Percentiles rank a stretch among this genome's conserved stretches.
Conservation (phyloP, 1,284 basidiomycete species). For the Ustilago shanxiensis region DNA sequence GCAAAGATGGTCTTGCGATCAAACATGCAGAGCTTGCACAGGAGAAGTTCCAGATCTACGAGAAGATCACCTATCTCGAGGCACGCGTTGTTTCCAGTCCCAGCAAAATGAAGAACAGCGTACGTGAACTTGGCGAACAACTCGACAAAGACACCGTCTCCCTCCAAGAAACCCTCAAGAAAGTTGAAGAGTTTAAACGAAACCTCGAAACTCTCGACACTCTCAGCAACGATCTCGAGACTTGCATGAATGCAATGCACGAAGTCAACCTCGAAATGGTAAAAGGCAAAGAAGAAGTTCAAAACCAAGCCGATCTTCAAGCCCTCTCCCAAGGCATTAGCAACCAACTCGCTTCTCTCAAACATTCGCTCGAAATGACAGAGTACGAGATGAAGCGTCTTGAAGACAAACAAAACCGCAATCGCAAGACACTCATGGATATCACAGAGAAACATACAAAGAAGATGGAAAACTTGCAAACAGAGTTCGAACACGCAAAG, state of each 20-base stretch:
- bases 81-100: conserved; percentile 56
- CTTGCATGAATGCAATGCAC: conserved; percentile 54
- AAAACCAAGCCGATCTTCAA: conserved; percentile 45
- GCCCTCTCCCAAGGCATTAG: conserved; percentile 46
- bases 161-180: conserved; percentile 81
- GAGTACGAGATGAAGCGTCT: conserved; percentile 53
- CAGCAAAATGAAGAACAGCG: conserved; percentile 54
- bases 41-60: conserved; percentile 57
- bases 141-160: conserved; percentile 78
- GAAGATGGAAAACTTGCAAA: conserved; percentile 46
- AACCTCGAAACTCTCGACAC: conserved; percentile 54
- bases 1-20: conserved; percentile 47
- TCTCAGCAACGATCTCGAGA: conserved; percentile 50
- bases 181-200: conserved; percentile 72
- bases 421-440: conserved; percentile 50
- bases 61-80: conserved; percentile 61
- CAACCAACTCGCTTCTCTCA: conserved; percentile 47
- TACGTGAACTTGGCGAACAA: conserved; percentile 72
- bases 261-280: conserved; percentile 59
- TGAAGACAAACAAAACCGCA: conserved; percentile 51
- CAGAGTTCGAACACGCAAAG: conserved; percentile 50
- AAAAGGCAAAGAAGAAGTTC: conserved; percentile 52
- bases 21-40: conserved; percentile 57
- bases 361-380: conserved; percentile 51
- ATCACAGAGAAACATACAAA: conserved; percentile 50